A percentile compares a stretch with the other conserved stretches of the same genome.
phyloP scores from a whole-genome alignment of 2,329 filamentous ascomycete species.

The Graphilbum ipis-grandicollis region DNA sequence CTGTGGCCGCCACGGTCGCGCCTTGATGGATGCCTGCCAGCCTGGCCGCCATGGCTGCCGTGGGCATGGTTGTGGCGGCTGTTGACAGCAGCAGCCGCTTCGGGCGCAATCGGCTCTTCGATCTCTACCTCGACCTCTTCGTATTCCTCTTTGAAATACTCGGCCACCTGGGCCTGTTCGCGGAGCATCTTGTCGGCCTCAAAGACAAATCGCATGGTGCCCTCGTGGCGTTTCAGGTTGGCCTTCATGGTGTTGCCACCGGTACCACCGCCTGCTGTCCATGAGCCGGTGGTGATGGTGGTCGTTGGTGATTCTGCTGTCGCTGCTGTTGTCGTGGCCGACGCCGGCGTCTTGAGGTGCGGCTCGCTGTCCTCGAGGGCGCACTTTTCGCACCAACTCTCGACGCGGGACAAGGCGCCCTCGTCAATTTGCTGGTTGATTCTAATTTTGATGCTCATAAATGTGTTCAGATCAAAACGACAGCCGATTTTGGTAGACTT shows the following conservation, averaged over 20 bases:
- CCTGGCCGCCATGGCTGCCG: background rate
- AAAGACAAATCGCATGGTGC: constrained; percentile 79
- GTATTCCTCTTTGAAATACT: constrained; percentile 56
- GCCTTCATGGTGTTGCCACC: constrained; percentile 19
- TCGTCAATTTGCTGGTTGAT: constrained; percentile 67
- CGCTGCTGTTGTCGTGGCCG: constrained; percentile 22
- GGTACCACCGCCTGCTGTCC: constrained; percentile 14
- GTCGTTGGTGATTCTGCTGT: too few species aligned
- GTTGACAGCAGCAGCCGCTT: background rate
- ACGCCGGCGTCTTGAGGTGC: constrained; percentile 16
- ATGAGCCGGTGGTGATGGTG: constrained; percentile 13
- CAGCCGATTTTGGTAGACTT: constrained; percentile 57
- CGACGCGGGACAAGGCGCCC: constrained; percentile 43
- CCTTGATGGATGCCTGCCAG: background rate
- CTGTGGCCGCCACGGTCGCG: constrained; percentile 3
- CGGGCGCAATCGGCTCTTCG: constrained; percentile 37
- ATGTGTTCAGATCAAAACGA: constrained; percentile 54
- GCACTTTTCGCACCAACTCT: constrained; percentile 38
- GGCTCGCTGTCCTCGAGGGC: constrained; percentile 19
- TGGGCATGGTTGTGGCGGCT: constrained; percentile 1
- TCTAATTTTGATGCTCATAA: constrained; percentile 73
- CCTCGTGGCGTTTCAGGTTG: constrained; percentile 35
- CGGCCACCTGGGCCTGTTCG: constrained; percentile 50
- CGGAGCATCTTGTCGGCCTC: constrained; percentile 56
- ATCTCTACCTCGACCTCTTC: constrained; percentile 66